phyloP scores from a whole-genome alignment of 768 basidiomycete species.

The Lentinula guzmanii region DNA sequence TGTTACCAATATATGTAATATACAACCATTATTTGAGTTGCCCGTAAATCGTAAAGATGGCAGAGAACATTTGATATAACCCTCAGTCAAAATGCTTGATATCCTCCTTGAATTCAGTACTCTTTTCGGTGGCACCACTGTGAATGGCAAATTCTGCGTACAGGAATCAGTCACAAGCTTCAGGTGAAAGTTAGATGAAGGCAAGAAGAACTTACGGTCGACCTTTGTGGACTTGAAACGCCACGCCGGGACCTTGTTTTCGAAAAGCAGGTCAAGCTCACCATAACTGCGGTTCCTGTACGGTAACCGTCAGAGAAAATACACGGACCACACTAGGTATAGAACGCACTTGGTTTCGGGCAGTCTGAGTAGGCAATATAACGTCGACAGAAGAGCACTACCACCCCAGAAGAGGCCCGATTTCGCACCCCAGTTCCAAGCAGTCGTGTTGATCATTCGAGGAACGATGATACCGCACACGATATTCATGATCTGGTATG shows the following conservation, averaged over 20 bases:
- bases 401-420: slow-evolving; percentile 16
- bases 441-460: slow-evolving; percentile 15
- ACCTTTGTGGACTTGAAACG: slow-evolving; percentile 14
- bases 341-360: slow-evolving; percentile 11
- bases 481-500: slow-evolving; percentile 16
- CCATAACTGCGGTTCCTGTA: slow-evolving; percentile 11
- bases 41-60: background rate
- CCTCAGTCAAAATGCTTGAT: background rate
- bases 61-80: background rate
- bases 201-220: slow-evolving; percentile 11
- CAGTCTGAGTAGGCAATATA: slow-evolving; percentile 14
- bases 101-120: background rate
- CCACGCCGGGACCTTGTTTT: slow-evolving; percentile 17
- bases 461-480: slow-evolving; percentile 16
- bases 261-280: slow-evolving; percentile 16
- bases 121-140: background rate
- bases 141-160: background rate
- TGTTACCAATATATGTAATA: background rate
- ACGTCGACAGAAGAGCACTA: slow-evolving; percentile 9
- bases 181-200: background rate
- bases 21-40: background rate
- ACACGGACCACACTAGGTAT: background rate
- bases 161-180: background rate
- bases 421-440: slow-evolving; percentile 20
- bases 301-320: background rate